Conservation (phyloP, 148 eudicot genomes). For the Persicaria tinctoria region DNA sequence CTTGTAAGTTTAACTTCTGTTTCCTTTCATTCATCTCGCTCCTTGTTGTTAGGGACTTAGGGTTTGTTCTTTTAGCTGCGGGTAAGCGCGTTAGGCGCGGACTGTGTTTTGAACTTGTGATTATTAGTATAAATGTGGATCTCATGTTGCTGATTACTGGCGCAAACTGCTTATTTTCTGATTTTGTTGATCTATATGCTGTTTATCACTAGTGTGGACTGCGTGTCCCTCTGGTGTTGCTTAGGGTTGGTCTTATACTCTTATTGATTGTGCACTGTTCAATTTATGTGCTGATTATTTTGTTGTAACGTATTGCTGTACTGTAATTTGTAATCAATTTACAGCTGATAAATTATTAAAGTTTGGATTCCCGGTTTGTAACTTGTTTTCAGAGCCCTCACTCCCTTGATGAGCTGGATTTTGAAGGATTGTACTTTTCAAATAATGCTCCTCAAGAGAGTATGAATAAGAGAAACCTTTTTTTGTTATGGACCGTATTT, state of each 20-base stretch:
- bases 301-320: not conserved
- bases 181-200: not conserved
- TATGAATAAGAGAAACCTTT: not conserved
- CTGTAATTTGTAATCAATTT: not conserved
- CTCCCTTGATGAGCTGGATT: not conserved
- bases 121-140: not conserved
- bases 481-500: not conserved
- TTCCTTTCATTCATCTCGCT: not conserved
- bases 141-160: not conserved
- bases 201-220: not conserved
- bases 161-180: not conserved
- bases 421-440: not conserved
- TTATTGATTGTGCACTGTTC: not conserved
- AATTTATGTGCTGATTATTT: not conserved
- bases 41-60: not conserved
- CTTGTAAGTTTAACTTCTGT: not conserved
- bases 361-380: not conserved
- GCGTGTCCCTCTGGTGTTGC: not conserved
- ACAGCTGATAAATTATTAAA: not conserved
- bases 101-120: not conserved
- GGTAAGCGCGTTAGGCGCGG: not conserved
- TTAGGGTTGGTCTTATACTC: not conserved
- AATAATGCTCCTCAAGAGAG: not conserved
- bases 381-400: not conserved
- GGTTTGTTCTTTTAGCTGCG: not conserved